These are phyloP conservation scores for Diaporthe caulivora DNA, from an alignment of 2,329 filamentous ascomycete species.

Conservation along the genomic window DNA sequence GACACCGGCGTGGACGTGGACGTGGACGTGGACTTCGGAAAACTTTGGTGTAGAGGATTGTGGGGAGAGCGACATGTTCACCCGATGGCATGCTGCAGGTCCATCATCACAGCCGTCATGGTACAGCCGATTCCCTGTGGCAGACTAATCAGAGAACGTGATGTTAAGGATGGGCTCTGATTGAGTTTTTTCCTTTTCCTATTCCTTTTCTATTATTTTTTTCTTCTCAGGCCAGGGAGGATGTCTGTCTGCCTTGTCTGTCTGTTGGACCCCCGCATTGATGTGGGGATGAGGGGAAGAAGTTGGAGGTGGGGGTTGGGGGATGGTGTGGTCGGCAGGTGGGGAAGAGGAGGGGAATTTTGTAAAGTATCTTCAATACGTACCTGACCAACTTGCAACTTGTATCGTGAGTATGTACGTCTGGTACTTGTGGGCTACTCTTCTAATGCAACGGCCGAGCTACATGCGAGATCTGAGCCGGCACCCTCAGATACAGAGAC, in stretches of 20 bases:
- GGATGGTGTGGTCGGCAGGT: neutral
- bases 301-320: neutral
- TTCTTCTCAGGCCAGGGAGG: no score
- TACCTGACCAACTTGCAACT: no score
- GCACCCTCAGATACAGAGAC: no score
- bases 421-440: no score
- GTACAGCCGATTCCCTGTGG: neutral
- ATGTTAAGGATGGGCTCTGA: neutral
- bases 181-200: neutral
- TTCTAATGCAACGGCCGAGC: no score
- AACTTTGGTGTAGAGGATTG: neutral
- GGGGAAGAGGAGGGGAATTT: neutral
- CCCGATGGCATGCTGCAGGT: neutral
- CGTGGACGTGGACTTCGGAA: neutral
- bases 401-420: no score
- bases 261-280: neutral
- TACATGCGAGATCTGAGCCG: no score
- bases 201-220: no score
- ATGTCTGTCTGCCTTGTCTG: no score
- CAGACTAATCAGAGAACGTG: neutral
- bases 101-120: neutral
- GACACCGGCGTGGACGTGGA: neutral
- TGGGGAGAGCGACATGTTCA: neutral
- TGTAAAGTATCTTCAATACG: no score
- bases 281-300: neutral